These are phyloP conservation scores for Monosporascus sp. DNA, from an alignment of 2,329 filamentous ascomycete genomes.

Conservation along the genomic window DNA sequence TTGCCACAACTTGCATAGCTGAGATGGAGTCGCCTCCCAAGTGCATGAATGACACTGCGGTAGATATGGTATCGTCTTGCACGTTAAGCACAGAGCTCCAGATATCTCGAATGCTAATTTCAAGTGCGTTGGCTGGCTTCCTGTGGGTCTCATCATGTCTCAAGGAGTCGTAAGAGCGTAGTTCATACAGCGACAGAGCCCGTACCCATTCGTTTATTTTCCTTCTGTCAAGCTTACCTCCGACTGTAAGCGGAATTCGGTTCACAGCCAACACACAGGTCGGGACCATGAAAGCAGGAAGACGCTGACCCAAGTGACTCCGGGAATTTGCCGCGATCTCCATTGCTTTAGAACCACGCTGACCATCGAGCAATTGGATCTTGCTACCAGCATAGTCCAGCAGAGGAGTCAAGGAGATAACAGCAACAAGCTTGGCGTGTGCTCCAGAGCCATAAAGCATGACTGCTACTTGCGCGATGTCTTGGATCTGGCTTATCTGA, in stretches of 20 bases:
- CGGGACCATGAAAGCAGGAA: neutral
- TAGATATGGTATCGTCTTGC: neutral
- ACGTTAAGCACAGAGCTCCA: neutral
- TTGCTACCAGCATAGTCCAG: neutral
- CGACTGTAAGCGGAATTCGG: neutral
- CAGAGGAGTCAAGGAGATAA: neutral
- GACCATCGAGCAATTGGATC: neutral
- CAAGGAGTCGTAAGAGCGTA: neutral
- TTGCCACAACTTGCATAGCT: neutral
- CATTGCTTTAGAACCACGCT: neutral
- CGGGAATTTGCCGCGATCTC: neutral
- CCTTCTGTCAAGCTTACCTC: neutral
- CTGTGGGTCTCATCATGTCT: neutral
- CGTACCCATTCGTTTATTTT: neutral
- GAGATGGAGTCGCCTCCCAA: neutral
- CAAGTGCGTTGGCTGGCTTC: neutral
- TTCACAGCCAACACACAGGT: neutral
- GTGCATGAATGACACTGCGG: neutral
- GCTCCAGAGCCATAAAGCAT: neutral
- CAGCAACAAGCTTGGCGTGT: neutral
- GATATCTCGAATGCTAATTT: neutral
- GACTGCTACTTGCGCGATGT: neutral
- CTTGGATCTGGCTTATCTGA: neutral
- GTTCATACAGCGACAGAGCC: neutral
- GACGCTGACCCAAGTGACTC: neutral